Conservation (phyloP, 192 early-diverging fungal genomes). For the Gamsiella multidivaricata region DNA sequence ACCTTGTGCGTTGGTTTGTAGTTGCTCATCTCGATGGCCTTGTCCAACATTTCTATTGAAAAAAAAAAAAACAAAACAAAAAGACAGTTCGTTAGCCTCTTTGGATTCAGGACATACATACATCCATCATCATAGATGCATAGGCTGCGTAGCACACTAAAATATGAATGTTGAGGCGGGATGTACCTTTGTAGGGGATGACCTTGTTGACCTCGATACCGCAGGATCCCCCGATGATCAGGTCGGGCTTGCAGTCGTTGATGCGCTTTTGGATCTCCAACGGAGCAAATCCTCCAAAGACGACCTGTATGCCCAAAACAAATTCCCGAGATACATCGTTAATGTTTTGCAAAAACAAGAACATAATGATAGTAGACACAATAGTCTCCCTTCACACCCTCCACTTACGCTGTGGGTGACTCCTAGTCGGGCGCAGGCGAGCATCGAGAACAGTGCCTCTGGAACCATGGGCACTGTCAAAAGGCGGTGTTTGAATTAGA, state of each 20-base stretch:
- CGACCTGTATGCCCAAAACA: constrained; percentile 35
- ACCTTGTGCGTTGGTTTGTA: constrained; percentile 64
- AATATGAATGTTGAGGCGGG: not conserved
- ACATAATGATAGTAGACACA: not conserved
- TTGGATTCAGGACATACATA: not conserved
- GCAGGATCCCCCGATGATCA: constrained; percentile 80
- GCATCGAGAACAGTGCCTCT: constrained; percentile 84
- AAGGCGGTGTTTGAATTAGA: constrained; percentile 1
- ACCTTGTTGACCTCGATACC: constrained; percentile 82
- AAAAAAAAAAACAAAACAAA: not conserved
- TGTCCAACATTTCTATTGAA: constrained; percentile 70
- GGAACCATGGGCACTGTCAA: constrained; percentile 75
- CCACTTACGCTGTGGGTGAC: constrained; percentile 82
- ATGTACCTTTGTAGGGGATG: constrained; percentile 76
- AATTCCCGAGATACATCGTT: no score
- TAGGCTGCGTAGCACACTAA: no score
- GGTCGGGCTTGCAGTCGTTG: constrained; percentile 78
- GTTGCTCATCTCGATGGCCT: constrained; percentile 66
- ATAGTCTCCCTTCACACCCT: constrained; percentile 60
- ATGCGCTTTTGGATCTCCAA: constrained; percentile 86
- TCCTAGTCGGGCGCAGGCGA: constrained; percentile 87
- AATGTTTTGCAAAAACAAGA: not conserved
- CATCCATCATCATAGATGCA: no score
- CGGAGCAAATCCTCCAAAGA: constrained; percentile 74
- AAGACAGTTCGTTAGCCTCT: not conserved